Percentiles rank a stretch among this genome's conserved stretches.
Evolutionary conservation across 768 basidiomycete genomes (phyloP).

Genomic region (Suillus bovinus): DNA sequence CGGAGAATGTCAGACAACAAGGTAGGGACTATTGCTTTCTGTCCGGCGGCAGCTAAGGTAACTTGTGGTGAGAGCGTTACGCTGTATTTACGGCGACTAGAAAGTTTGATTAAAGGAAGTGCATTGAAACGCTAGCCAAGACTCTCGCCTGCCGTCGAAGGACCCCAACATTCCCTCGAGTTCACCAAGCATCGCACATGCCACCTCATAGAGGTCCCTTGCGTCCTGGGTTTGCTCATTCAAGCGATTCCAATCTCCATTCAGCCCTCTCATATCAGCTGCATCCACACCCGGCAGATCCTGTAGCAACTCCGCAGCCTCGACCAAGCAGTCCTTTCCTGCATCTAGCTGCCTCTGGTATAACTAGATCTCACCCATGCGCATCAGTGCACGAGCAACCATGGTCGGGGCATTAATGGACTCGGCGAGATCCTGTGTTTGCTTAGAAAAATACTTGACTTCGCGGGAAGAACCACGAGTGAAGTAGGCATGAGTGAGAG

Average conservation of each 20-base stretch:
- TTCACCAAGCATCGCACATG: slow-evolving; percentile 59
- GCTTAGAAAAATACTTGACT: slow-evolving; percentile 79
- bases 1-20: slow-evolving; percentile 64
- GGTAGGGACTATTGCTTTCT: slow-evolving; percentile 58
- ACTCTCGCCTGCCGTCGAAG: slow-evolving; percentile 53
- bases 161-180: slow-evolving; percentile 54
- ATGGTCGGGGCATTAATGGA: slow-evolving; percentile 70
- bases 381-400: too few species aligned
- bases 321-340: too few species aligned
- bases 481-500: slow-evolving; percentile 64
- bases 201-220: slow-evolving; percentile 52
- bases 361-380: too few species aligned
- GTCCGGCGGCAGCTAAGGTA: slow-evolving; percentile 24
- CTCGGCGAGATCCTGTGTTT: slow-evolving; percentile 72
- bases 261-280: too few species aligned
- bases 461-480: slow-evolving; percentile 81
- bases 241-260: too few species aligned
- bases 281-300: too few species aligned
- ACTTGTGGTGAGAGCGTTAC: slow-evolving; percentile 31
- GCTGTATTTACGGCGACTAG: slow-evolving; percentile 48
- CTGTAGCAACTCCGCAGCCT: too few species aligned
- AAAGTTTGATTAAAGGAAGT: slow-evolving; percentile 2
- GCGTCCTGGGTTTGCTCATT: slow-evolving; percentile 57
- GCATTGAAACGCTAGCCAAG: neutral
- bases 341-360: too few species aligned